Evolutionary conservation across 257 asterid genomes (phyloP).

Genomic region (Paulownia fortunei): DNA sequence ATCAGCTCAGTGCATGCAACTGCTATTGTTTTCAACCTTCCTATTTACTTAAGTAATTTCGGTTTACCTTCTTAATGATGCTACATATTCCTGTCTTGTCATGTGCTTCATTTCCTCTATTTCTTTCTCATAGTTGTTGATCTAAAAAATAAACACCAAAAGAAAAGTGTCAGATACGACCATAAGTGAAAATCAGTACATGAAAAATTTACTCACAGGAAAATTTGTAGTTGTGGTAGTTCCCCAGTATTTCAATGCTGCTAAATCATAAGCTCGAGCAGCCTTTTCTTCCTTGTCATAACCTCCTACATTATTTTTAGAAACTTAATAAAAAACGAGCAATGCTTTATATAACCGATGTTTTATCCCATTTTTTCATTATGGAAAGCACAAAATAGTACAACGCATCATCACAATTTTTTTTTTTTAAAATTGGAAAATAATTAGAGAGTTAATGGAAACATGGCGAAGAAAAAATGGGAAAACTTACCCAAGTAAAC

Average conservation of each 20-base stretch:
- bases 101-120: constrained; percentile 89
- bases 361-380: too few species aligned
- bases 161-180: background rate
- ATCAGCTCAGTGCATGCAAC: constrained; percentile 17
- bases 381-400: background rate
- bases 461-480: background rate
- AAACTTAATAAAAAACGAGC: background rate
- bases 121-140: constrained; percentile 84
- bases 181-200: background rate
- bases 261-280: constrained; percentile 91
- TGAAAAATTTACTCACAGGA: constrained; percentile 55
- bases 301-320: constrained; percentile 56
- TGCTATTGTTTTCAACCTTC: background rate
- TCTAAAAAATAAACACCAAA: constrained; percentile 40
- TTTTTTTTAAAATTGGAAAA: background rate
- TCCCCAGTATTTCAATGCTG: constrained; percentile 95
- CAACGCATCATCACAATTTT: too few species aligned
- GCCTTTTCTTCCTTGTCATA: constrained; percentile 97
- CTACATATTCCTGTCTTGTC: constrained; percentile 91
- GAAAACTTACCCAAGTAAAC: constrained; percentile 81
- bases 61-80: constrained; percentile 77
- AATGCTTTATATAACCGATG: background rate
- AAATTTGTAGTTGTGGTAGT: constrained; percentile 90
- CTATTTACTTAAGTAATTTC: background rate
- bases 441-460: background rate